Evolutionary conservation across 1,284 basidiomycete species (phyloP).

Genomic region (Cutaneotrichosporon mucoides): DNA sequence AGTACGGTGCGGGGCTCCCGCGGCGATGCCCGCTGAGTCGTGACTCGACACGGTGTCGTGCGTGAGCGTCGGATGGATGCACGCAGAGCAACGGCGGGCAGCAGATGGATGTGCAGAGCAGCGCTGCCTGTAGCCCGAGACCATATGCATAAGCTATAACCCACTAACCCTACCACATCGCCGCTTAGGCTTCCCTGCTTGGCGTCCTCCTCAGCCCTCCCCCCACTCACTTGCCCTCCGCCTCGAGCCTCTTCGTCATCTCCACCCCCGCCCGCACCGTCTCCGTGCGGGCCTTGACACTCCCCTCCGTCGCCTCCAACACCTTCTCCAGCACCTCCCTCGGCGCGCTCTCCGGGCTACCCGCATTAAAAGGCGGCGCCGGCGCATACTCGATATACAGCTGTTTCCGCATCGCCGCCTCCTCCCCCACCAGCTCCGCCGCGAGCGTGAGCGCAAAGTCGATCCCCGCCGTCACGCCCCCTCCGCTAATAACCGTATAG

Average conservation of each 20-base stretch:
- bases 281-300: background rate
- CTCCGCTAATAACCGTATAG: conserved; percentile 6
- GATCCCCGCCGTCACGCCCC: conserved; percentile 17
- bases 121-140: no score
- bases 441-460: conserved; percentile 16
- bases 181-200: no score
- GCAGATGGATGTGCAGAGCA: no score
- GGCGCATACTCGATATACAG: conserved; percentile 16
- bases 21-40: no score
- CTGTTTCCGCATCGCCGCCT: conserved; percentile 2
- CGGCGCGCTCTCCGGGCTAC: conserved; percentile 6
- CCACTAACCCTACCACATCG: no score
- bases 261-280: background rate
- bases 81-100: no score
- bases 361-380: conserved; percentile 9
- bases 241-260: background rate
- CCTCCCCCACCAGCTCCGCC: conserved; percentile 8
- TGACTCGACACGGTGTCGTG: no score
- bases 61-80: no score
- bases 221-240: background rate
- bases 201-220: background rate
- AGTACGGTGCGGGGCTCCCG: no score
- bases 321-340: background rate
- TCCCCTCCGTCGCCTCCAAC: background rate
- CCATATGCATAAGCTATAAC: no score